Evolutionary conservation across 805 yeast species (phyloP).

Genomic region (Priceomyces fermenticarens): DNA sequence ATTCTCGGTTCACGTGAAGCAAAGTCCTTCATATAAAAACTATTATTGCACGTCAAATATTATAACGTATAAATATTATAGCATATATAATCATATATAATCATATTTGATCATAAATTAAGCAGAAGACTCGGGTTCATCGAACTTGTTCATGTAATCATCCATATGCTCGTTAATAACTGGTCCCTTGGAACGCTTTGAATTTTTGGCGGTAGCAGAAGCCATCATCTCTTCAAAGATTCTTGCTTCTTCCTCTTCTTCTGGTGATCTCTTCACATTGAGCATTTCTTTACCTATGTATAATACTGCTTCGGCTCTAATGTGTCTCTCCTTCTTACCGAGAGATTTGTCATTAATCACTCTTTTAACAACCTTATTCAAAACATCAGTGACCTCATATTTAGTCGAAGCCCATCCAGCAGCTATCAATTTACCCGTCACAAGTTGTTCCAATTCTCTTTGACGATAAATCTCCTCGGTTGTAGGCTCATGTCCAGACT

Average conservation of each 20-base stretch:
- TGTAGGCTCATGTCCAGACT: constrained; percentile 27
- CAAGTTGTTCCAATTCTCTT: constrained; percentile 74
- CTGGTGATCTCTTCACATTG: constrained; percentile 67
- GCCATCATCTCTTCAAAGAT: constrained; percentile 91
- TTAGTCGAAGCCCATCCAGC: constrained; percentile 96
- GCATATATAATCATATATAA: too few relatives aligned
- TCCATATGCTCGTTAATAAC: constrained; percentile 19
- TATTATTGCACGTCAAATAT: too few relatives aligned
- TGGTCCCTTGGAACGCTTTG: constrained; percentile 18
- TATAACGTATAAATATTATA: too few relatives aligned
- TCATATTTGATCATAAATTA: too few relatives aligned
- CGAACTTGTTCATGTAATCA: constrained; percentile 17
- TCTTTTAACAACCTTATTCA: constrained; percentile 64
- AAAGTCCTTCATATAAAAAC: too few relatives aligned
- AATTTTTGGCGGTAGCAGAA: constrained; percentile 65
- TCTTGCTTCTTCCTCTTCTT: constrained; percentile 89
- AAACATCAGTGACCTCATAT: constrained; percentile 83
- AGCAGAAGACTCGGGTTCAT: constrained; percentile 2
- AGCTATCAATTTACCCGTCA: constrained; percentile 86
- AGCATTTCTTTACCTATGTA: constrained; percentile 70
- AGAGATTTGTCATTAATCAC: constrained; percentile 55
- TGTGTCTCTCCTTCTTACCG: constrained; percentile 57
- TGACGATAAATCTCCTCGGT: constrained; percentile 34
- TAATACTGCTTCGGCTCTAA: constrained; percentile 76
- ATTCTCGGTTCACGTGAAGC: too few relatives aligned